These are phyloP conservation scores for Zygosaccharomyces pseudobailii DNA, from an alignment of 1,139 yeast species.

Conservation along the genomic window DNA sequence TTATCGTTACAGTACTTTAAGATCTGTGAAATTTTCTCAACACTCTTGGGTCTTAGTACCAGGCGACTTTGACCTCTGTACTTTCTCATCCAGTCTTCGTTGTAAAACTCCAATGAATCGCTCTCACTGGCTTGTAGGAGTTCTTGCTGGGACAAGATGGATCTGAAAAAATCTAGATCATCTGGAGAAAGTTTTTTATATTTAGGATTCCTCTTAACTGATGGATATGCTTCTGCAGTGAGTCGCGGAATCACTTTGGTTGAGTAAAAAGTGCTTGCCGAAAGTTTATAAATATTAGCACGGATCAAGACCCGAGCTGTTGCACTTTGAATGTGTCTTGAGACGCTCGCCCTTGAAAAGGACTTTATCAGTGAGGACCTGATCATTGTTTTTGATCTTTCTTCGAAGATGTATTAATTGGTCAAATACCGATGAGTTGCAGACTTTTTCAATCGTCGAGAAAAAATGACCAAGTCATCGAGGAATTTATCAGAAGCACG, in stretches of 20 bases:
- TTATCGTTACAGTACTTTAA: slow-evolving; percentile 77
- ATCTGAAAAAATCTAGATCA: slow-evolving; percentile 60
- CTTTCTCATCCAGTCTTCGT: slow-evolving; percentile 96
- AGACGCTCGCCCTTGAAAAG: slow-evolving; percentile 3
- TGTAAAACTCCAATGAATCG: slow-evolving; percentile 66
- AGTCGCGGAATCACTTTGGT: slow-evolving; percentile 41
- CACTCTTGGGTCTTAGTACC: slow-evolving; percentile 79
- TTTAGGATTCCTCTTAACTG: slow-evolving; percentile 44
- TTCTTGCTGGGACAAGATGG: slow-evolving; percentile 48
- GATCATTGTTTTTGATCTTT: slow-evolving; percentile 2
- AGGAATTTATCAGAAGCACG: neutral
- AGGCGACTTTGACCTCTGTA: slow-evolving; percentile 81
- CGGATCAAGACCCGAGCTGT: neutral
- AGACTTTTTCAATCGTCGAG: neutral
- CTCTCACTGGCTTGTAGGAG: slow-evolving; percentile 47
- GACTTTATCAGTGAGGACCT: slow-evolving; percentile 7
- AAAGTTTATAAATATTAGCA: neutral
- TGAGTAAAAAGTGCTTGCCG: slow-evolving; percentile 10
- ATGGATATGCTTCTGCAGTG: slow-evolving; percentile 61
- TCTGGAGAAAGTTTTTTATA: slow-evolving; percentile 45
- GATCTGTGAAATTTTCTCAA: slow-evolving; percentile 73
- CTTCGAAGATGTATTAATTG: neutral
- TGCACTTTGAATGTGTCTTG: neutral
- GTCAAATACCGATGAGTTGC: neutral
- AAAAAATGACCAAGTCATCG: neutral